Evolutionary conservation across 805 yeast genomes (phyloP).

Genomic region (Saturnispora silvae): DNA sequence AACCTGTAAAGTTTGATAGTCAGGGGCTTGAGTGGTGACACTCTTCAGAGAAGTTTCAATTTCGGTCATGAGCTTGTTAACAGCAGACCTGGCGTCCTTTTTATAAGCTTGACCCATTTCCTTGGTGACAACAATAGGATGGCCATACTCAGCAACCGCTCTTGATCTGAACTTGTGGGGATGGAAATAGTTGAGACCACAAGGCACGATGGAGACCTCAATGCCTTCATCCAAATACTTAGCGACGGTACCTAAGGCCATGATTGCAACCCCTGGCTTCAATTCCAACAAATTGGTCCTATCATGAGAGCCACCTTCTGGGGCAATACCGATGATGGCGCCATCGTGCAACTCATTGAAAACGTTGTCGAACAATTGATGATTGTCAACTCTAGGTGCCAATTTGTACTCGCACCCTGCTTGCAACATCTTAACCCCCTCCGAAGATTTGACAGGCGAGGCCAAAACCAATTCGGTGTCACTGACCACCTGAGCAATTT

Average conservation of each 20-base stretch:
- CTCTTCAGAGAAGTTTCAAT: constrained; percentile 62
- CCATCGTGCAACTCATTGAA: constrained; percentile 66
- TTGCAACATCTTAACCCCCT: constrained; percentile 34
- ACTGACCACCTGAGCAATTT: constrained; percentile 53
- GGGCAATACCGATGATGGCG: constrained; percentile 81
- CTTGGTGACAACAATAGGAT: constrained; percentile 57
- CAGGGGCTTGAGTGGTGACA: constrained; percentile 80
- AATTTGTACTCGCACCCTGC: constrained; percentile 49
- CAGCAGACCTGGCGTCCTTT: constrained; percentile 58
- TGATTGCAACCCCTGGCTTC: constrained; percentile 95
- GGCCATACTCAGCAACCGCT: constrained; percentile 91
- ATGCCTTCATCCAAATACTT: constrained; percentile 41
- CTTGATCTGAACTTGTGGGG: constrained; percentile 92
- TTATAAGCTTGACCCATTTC: constrained; percentile 55
- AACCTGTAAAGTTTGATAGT: constrained; percentile 81
- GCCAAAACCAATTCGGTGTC: constrained; percentile 61
- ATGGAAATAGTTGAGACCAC: constrained; percentile 95
- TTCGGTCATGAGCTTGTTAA: constrained; percentile 52
- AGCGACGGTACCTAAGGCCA: constrained; percentile 91
- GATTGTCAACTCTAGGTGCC: constrained; percentile 79
- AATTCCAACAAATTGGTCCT: constrained; percentile 82
- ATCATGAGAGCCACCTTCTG: constrained; percentile 99
- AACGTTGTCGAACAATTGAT: constrained; percentile 66
- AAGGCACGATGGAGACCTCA: constrained; percentile 79
- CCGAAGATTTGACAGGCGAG: constrained; percentile 54